Conservation (phyloP, 2,329 filamentous ascomycete species). For the Ascochyta lentis region DNA sequence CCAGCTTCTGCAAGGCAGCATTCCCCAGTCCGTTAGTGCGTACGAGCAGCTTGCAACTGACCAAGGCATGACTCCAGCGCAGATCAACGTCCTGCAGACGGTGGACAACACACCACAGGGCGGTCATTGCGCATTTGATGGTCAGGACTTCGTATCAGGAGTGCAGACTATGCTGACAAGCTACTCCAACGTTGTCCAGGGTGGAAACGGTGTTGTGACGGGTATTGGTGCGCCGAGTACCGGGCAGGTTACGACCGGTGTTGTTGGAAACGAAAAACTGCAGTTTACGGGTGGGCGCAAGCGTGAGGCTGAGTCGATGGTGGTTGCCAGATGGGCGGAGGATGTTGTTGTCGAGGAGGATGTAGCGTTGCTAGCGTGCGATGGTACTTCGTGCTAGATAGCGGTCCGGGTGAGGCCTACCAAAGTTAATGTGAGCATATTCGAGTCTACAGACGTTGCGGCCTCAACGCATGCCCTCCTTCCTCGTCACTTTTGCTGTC, state of each 20-base stretch:
- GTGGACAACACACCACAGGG: slow-evolving; percentile 63
- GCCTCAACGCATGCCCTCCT: not conserved
- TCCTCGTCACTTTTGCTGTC: not conserved
- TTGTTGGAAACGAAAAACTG: slow-evolving; percentile 58
- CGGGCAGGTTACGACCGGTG: slow-evolving; percentile 57
- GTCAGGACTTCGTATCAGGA: slow-evolving; percentile 60
- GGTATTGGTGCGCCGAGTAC: slow-evolving; percentile 53
- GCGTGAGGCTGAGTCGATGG: slow-evolving; percentile 35
- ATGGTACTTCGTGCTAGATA: slow-evolving; percentile 31
- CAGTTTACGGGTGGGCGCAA: slow-evolving; percentile 46
- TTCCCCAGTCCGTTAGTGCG: slow-evolving; percentile 59
- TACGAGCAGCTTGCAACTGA: slow-evolving; percentile 58
- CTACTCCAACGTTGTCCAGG: slow-evolving; percentile 61
- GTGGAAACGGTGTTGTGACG: slow-evolving; percentile 57
- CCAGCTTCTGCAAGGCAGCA: slow-evolving; percentile 55
- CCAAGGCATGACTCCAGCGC: slow-evolving; percentile 53
- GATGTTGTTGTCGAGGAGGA: slow-evolving; percentile 31
- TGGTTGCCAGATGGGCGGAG: slow-evolving; percentile 40
- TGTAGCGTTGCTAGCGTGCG: slow-evolving; percentile 31
- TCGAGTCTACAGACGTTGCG: not conserved
- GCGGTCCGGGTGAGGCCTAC: not conserved
- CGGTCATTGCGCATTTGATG: slow-evolving; percentile 67
- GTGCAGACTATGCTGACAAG: slow-evolving; percentile 64
- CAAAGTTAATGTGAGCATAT: not conserved
- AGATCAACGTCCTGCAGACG: slow-evolving; percentile 62